phyloP scores from a whole-genome alignment of 805 yeast genomes.

The Myxozyma geophila region DNA sequence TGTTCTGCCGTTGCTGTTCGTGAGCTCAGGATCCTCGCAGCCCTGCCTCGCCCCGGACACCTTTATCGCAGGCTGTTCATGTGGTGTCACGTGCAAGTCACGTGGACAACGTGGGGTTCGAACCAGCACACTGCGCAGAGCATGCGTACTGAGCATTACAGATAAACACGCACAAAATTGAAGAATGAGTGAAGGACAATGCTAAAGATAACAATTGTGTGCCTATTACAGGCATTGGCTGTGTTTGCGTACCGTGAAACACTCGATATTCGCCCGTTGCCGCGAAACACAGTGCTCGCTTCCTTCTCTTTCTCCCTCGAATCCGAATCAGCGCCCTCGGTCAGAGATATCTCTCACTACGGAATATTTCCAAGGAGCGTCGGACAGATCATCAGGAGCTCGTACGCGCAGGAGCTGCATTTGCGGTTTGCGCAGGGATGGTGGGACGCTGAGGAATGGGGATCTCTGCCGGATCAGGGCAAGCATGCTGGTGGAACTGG shows the following conservation, averaged over 20 bases:
- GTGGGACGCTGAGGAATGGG: slow-evolving; percentile 93
- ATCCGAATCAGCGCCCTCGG: slow-evolving; percentile 51
- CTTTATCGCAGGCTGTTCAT: not conserved
- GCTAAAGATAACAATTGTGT: not conserved
- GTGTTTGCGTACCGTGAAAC: slow-evolving; percentile 57
- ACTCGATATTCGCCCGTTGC: slow-evolving; percentile 68
- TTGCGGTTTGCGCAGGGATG: slow-evolving; percentile 90
- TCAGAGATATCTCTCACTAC: slow-evolving; percentile 50
- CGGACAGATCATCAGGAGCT: slow-evolving; percentile 71
- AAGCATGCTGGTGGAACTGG: slow-evolving; percentile 86
- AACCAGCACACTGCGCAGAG: not conserved
- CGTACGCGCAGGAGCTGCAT: slow-evolving; percentile 76
- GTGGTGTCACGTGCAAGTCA: not conserved
- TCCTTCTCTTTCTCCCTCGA: slow-evolving; percentile 70
- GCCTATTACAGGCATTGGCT: slow-evolving; percentile 1
- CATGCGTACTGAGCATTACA: not conserved
- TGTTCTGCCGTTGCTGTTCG: not conserved
- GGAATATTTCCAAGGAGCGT: slow-evolving; percentile 78
- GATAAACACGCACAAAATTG: not conserved
- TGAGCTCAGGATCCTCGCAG: no score
- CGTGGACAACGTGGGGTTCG: not conserved
- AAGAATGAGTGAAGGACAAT: not conserved
- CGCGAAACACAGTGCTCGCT: slow-evolving; percentile 70
- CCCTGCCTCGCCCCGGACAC: slow-evolving; percentile 1
- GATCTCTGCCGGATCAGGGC: slow-evolving; percentile 76